Evolutionary conservation across 1,139 yeast genomes (phyloP).

Genomic region (Sugiyamaella grinbergsii): DNA sequence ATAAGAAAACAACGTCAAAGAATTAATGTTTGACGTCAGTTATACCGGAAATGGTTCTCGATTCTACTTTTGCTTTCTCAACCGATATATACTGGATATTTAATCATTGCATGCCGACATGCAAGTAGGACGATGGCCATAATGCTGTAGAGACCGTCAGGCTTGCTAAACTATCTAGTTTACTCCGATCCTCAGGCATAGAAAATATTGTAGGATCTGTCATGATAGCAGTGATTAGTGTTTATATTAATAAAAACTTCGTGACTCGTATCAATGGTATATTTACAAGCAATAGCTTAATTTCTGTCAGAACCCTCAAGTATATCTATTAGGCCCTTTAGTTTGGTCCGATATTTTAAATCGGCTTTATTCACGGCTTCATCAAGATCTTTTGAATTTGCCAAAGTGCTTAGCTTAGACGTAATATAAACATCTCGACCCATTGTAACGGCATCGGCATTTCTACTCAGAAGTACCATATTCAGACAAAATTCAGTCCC

Average conservation of each 20-base stretch:
- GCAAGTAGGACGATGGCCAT: too few relatives aligned
- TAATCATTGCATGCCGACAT: too few relatives aligned
- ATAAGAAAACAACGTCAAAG: too few relatives aligned
- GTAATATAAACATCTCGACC: slow-evolving; percentile 25
- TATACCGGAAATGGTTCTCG: too few relatives aligned
- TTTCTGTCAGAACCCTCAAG: slow-evolving; percentile 8
- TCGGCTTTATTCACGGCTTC: slow-evolving; percentile 23
- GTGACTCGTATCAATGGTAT: background rate
- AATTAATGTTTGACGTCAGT: too few relatives aligned
- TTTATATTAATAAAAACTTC: too few relatives aligned
- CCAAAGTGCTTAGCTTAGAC: slow-evolving; percentile 18
- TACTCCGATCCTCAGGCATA: too few relatives aligned
- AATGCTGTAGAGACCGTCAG: too few relatives aligned
- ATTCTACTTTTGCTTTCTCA: too few relatives aligned
- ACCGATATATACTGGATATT: too few relatives aligned
- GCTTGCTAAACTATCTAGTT: too few relatives aligned
- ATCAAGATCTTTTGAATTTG: slow-evolving; percentile 8
- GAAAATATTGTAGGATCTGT: too few relatives aligned
- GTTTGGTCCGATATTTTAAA: slow-evolving; percentile 10
- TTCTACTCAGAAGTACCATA: slow-evolving; percentile 22
- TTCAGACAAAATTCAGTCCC: slow-evolving; percentile 19
- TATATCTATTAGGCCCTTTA: slow-evolving; percentile 21
- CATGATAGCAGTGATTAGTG: background rate
- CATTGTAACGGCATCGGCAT: slow-evolving; percentile 22
- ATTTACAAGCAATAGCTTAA: background rate